Base-by-base conservation (phyloP, 495 filamentous ascomycete species). In the Letharia columbiana region DNA sequence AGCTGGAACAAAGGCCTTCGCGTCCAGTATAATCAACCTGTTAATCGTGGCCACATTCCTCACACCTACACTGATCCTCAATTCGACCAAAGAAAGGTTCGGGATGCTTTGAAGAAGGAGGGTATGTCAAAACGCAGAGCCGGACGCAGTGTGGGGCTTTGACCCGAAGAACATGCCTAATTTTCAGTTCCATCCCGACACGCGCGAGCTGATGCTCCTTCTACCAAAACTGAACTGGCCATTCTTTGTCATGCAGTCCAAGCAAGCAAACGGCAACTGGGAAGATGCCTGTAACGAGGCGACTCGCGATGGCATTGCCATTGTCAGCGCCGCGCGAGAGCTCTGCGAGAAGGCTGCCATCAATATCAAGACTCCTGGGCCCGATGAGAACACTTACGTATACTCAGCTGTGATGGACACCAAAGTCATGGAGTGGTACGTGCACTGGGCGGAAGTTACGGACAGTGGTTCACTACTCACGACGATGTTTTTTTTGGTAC, bases 371-470 rank as follows among this genome's bases (percentile, higher is more conserved):
- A 18, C 28, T 11, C 17, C 33, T 9, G 67, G 62, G 17, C 41
- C 67, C 13, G 67, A 65, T 45, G 15, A 40, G 18, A 33, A 42
- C 13, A 68, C 44, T 6, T 68, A 65, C 23, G 47, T 68, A 17
- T 68, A 65, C 62, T 65, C 62, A 42, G 45, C 59, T 31, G 50
- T 41, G 13, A 49, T 65, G 23, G 28, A 23, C n/a, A 28, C 35
- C 3, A 35, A 68, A 12, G 31, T 61, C 11, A 18, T 65, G 31
- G 40, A 65, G n/a, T 60, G 65, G 20, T 65, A 47, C 28, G 67
- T 68, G 7, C 40, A 65, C 39, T 68, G 62, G 67, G 62, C 56
- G 20, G 62, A 65, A 41, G 67, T 61, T 12, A 20, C 12, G 15
- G 17, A 37, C 11, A 45, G 15, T 41, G 28, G 18, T n/a, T n/a